Conservation (phyloP, 1,284 basidiomycete species). For the Moniliella sp. region DNA sequence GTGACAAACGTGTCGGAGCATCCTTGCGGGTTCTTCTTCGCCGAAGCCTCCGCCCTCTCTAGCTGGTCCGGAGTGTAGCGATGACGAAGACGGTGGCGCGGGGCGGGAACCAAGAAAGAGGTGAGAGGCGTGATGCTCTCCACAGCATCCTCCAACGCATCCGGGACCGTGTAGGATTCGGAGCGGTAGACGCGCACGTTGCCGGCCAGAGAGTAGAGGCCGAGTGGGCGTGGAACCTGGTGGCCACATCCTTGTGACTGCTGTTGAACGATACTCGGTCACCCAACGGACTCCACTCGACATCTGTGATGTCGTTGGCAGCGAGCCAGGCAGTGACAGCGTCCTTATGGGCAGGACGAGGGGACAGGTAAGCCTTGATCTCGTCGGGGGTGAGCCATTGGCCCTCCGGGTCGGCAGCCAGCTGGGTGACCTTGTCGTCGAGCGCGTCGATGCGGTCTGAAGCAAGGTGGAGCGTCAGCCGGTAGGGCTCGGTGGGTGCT, state of each 20-base stretch:
- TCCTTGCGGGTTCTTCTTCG: neutral
- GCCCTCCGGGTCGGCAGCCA: too few relatives aligned
- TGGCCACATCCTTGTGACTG: conserved; percentile 3
- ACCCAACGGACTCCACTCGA: too few relatives aligned
- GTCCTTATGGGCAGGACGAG: neutral
- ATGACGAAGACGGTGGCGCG: too few relatives aligned
- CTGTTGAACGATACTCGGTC: conserved; percentile 1
- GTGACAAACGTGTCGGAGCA: conserved; percentile 1
- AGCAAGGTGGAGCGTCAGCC: too few relatives aligned
- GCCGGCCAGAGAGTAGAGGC: neutral
- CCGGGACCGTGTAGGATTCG: neutral
- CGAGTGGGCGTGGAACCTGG: conserved; percentile 3
- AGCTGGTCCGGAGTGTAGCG: too few relatives aligned
- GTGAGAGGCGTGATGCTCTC: conserved; percentile 1
- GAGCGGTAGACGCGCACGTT: conserved; percentile 1
- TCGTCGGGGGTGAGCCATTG: conserved; percentile 6
- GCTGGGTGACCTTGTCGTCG: too few relatives aligned
- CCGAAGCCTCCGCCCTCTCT: too few relatives aligned
- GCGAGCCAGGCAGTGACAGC: conserved; percentile 3
- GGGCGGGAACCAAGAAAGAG: conserved; percentile 1
- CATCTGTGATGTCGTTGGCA: conserved; percentile 2
- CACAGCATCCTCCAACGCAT: too few relatives aligned
- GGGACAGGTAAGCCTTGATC: conserved; percentile 3
- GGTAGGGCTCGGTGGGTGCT: too few relatives aligned
- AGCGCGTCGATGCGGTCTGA: too few relatives aligned